These are phyloP conservation scores for Chenopodium berlandieri DNA, from an alignment of 148 eudicot species.

Conservation along the genomic window DNA sequence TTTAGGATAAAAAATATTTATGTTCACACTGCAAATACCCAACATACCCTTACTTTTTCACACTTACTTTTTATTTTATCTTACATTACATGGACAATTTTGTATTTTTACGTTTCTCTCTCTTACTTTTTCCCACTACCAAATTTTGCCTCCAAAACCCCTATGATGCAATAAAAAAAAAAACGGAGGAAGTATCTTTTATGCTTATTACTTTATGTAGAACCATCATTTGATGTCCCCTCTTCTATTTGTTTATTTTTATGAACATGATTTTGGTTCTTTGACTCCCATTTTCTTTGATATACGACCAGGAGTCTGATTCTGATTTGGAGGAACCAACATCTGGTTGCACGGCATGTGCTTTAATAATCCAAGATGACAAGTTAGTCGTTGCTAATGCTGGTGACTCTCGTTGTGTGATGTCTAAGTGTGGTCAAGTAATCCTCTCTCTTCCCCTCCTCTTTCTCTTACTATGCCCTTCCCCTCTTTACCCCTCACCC, in stretches of 20 bases:
- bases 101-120: too few species aligned
- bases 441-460: background rate
- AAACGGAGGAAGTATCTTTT: too few species aligned
- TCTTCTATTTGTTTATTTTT: background rate
- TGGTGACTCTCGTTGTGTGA: slow-evolving; percentile 90
- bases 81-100: too few species aligned
- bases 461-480: background rate
- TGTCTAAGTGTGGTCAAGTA: slow-evolving; percentile 74
- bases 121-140: too few species aligned
- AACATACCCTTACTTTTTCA: too few species aligned
- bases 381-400: slow-evolving; percentile 76
- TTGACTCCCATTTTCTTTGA: background rate
- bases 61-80: too few species aligned
- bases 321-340: slow-evolving; percentile 49
- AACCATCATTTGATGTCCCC: background rate
- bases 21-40: too few species aligned
- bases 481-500: too few species aligned
- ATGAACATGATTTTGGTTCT: background rate
- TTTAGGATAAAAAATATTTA: too few species aligned
- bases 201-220: background rate
- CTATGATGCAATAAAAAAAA: too few species aligned
- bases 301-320: slow-evolving; percentile 40
- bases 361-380: slow-evolving; percentile 51
- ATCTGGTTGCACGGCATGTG: slow-evolving; percentile 80
- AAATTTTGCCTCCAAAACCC: too few species aligned